A percentile compares a stretch with the other conserved stretches of the same genome.
These are phyloP conservation scores for Clonostachys sp. DNA, from an alignment of 2,329 filamentous ascomycete genomes.

Conservation along the genomic window DNA sequence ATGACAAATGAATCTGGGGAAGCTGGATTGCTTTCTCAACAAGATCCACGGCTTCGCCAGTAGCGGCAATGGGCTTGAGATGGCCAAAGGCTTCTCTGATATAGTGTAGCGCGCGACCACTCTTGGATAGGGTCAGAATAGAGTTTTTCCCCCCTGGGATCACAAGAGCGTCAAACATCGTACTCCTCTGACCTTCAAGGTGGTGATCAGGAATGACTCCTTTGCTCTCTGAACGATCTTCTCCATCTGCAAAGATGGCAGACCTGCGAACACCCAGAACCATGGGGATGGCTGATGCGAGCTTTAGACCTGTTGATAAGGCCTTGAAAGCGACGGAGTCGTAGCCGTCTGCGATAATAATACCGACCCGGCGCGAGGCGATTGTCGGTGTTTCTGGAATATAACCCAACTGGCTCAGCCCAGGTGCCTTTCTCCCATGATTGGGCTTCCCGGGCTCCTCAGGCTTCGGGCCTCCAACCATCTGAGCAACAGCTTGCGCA, in stretches of 20 bases:
- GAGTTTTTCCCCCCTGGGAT: slow-evolving; percentile 67
- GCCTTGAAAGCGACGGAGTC: slow-evolving; percentile 61
- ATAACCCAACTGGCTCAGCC: slow-evolving; percentile 66
- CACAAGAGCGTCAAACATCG: slow-evolving; percentile 77
- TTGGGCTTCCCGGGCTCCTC: slow-evolving; percentile 49
- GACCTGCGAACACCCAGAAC: slow-evolving; percentile 68
- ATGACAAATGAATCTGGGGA: slow-evolving; percentile 33
- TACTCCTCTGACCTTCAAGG: slow-evolving; percentile 73
- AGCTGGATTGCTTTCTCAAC: slow-evolving; percentile 44
- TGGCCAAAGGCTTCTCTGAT: slow-evolving; percentile 78
- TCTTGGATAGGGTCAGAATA: slow-evolving; percentile 59
- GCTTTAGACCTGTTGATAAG: slow-evolving; percentile 58
- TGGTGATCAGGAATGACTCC: slow-evolving; percentile 70
- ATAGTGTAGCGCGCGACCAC: slow-evolving; percentile 71
- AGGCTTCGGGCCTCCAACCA: slow-evolving; percentile 62
- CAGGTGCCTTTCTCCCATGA: slow-evolving; percentile 62
- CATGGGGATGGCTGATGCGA: slow-evolving; percentile 62
- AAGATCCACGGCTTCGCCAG: slow-evolving; percentile 65
- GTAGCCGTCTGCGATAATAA: slow-evolving; percentile 75
- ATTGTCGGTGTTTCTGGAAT: slow-evolving; percentile 61
- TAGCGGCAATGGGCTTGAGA: slow-evolving; percentile 73
- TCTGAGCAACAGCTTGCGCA: slow-evolving; percentile 63
- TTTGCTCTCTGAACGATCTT: slow-evolving; percentile 43
- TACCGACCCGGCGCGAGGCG: slow-evolving; percentile 65
- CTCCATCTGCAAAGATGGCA: slow-evolving; percentile 58